Evolutionary conservation across 2,329 filamentous ascomycete genomes (phyloP), one percentile per base, ranked within the genome.

Genomic region (Cercospora berteroae): DNA sequence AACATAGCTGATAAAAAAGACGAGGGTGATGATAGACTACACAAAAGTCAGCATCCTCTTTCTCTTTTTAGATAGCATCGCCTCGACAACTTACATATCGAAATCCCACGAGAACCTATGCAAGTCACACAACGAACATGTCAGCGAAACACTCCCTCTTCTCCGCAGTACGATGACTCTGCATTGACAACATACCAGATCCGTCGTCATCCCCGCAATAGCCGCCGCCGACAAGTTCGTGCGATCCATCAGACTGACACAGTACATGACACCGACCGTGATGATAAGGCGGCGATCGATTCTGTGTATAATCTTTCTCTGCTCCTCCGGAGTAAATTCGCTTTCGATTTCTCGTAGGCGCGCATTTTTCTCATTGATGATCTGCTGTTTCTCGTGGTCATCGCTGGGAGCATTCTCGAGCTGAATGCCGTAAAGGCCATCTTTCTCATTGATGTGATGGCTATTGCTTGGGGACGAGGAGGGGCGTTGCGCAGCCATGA

Each of bases 171-270:
- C 55, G 64, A 52, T 8, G 13, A n/a, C 13, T 29, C 13, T 8
- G 12, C 23, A 16, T 25, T 5, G 20, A 27, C 13, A 55, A 9
- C 60, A 36, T 58, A 58, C 61, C 9, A 83, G 67, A 16, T 82
- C 79, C 4, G 60, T 66, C 4, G 71, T 79, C 81, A 83, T 83
- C 64, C 85, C 91, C 20, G 92, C 91, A 76, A 94, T 89, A 56
- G 87, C 87, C 48, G 90, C 91, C 23, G 87, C 83, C n/a, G 87
- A 87, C 76, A 94, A 80, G 78, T 94, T 94, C 1, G 90, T 92
- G 33, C 92, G 84, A 75, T 95, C 92, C 68, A 70, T 70, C 20
- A 69, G 42, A 12, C 66, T 67, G 48, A 73, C 71, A 48, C 70
- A 69, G 60, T 71, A 72, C 70, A 70, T 72, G 23, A 74, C 71